Evolutionary conservation across 1,139 yeast genomes (phyloP).

Genomic region (Yamadazyma mexicana): DNA sequence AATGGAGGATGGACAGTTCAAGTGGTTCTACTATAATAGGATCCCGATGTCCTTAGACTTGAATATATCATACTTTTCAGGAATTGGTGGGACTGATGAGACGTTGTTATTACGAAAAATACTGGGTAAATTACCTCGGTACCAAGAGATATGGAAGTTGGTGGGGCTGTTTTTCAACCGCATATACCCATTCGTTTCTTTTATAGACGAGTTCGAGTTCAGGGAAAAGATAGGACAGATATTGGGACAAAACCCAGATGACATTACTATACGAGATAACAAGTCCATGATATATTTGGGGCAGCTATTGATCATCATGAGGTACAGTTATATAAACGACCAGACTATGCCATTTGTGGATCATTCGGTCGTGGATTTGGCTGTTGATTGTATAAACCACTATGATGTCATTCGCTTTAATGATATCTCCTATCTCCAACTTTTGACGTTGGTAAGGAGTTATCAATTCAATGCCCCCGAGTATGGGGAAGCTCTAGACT

Average conservation of each 20-base stretch:
- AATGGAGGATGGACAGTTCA: background rate
- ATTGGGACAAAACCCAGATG: slow-evolving; percentile 21
- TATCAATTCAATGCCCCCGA: slow-evolving; percentile 47
- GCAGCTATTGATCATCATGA: slow-evolving; percentile 22
- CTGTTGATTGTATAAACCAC: slow-evolving; percentile 35
- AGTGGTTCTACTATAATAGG: background rate
- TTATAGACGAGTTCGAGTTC: slow-evolving; percentile 40
- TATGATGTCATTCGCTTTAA: slow-evolving; percentile 35
- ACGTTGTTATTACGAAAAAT: background rate
- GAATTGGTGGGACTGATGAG: background rate
- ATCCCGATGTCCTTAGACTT: background rate
- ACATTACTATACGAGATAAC: slow-evolving; percentile 18
- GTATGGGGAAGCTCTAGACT: slow-evolving; percentile 48
- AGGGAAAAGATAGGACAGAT: slow-evolving; percentile 19
- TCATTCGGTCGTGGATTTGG: slow-evolving; percentile 30
- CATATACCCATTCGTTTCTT: slow-evolving; percentile 46
- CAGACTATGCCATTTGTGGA: slow-evolving; percentile 21
- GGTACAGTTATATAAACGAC: slow-evolving; percentile 28
- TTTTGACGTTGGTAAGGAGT: slow-evolving; percentile 23
- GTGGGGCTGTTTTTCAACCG: background rate
- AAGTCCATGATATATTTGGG: slow-evolving; percentile 33
- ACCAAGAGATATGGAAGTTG: background rate
- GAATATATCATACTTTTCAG: background rate
- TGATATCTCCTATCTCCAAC: slow-evolving; percentile 35
- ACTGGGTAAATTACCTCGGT: background rate